phyloP scores from a whole-genome alignment of 2,329 filamentous ascomycete genomes.

The Hypoxylon sp. region DNA sequence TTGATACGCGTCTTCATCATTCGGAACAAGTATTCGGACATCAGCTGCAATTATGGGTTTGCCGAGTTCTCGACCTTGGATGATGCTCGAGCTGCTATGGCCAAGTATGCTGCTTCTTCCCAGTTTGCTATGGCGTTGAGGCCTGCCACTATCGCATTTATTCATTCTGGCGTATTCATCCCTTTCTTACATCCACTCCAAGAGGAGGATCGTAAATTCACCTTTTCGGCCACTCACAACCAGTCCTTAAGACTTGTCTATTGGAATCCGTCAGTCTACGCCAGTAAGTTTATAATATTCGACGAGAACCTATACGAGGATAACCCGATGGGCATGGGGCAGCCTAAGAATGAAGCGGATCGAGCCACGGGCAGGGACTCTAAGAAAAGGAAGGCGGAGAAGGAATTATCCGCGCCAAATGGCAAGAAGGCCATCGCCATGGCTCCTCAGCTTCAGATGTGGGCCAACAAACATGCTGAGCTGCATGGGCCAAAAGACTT shows the following conservation, averaged over 20 bases:
- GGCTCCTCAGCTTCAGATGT: conserved; percentile 76
- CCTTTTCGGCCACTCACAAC: conserved; percentile 78
- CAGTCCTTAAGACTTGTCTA: conserved; percentile 76
- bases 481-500: conserved; percentile 65
- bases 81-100: conserved; percentile 79
- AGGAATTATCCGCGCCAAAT: conserved; percentile 52
- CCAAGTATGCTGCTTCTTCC: conserved; percentile 76
- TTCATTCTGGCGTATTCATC: conserved; percentile 87
- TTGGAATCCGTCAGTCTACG: conserved; percentile 80
- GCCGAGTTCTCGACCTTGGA: conserved; percentile 82
- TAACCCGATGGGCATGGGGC: conserved; percentile 55
- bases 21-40: conserved; percentile 75
- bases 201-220: conserved; percentile 69
- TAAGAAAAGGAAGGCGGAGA: conserved; percentile 62
- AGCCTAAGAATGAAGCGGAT: conserved; percentile 52
- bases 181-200: conserved; percentile 72
- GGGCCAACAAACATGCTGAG: conserved; percentile 77
- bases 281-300: conserved; percentile 72
- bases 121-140: conserved; percentile 83
- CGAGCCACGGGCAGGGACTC: conserved; percentile 48
- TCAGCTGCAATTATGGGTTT: conserved; percentile 85
- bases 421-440: conserved; percentile 65
- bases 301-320: conserved; percentile 58
- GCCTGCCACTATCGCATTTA: conserved; percentile 77
- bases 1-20: conserved; percentile 81